These are phyloP conservation scores for Nadsonia commutata DNA, from an alignment of 1,139 yeast species.

Conservation along the genomic window DNA sequence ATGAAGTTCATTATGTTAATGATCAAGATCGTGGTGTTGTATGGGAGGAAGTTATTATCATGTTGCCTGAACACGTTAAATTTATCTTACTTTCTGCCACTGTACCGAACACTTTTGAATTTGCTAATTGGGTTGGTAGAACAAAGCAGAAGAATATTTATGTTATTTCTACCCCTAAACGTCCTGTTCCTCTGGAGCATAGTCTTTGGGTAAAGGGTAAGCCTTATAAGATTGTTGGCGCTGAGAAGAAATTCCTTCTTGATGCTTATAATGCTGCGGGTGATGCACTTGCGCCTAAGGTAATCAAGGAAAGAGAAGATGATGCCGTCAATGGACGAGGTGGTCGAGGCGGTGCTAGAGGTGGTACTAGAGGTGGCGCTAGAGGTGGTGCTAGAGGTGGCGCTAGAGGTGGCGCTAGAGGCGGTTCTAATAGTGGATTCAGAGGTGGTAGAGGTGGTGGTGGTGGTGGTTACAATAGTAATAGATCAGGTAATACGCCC, in stretches of 20 bases:
- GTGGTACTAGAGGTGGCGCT: conserved; percentile 23
- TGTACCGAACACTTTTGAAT: conserved; percentile 92
- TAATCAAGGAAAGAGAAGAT: conserved; percentile 20
- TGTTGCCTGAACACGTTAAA: conserved; percentile 91
- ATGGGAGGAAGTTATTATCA: conserved; percentile 96
- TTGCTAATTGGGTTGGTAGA: conserved; percentile 97
- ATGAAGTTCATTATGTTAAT: conserved; percentile 94
- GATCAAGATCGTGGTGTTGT: conserved; percentile 97
- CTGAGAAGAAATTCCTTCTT: conserved; percentile 54
- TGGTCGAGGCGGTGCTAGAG: conserved; percentile 16
- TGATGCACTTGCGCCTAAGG: conserved; percentile 32
- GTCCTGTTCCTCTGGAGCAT: conserved; percentile 91
- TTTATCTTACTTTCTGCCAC: conserved; percentile 86
- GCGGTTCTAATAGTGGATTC: conserved; percentile 9
- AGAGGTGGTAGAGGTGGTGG: conserved; percentile 25
- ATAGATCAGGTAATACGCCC: conserved; percentile 42
- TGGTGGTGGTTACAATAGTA: conserved; percentile 26
- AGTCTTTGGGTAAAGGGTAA: conserved; percentile 63
- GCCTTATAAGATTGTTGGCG: conserved; percentile 58
- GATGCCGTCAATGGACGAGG: conserved; percentile 20
- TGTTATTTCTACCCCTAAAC: conserved; percentile 86
- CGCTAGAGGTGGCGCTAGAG: conserved; percentile 8
- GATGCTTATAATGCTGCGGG: conserved; percentile 49
- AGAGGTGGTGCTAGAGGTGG: conserved; percentile 18
- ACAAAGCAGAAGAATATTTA: conserved; percentile 91